Evolutionary conservation across 352 stramenopile genomes (phyloP), one percentile per base, ranked within the genome.

Genomic region (Pythium chondricola): DNA sequence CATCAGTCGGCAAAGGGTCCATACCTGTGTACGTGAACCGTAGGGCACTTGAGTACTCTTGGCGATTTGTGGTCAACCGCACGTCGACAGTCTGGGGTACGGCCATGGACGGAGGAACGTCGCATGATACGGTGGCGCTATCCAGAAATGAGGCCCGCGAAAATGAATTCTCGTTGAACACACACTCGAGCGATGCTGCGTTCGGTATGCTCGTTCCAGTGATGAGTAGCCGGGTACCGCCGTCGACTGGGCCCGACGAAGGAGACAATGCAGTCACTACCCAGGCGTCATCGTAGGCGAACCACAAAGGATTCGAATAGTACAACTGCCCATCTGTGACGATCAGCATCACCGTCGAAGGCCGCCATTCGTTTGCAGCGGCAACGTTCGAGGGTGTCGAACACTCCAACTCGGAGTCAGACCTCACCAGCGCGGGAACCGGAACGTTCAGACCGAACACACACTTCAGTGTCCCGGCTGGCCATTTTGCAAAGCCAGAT

Each of bases 241-340:
- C 71, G 52, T 26, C 56, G 8, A 64, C 38, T 3, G 75, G 61
- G 7, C 65, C 73, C 9, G 32, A 48, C 13, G 32, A 29, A 16
- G 69, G 73, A 5, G 26, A 56, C 20, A 69, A 43, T 9, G 57
- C 51, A 0, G 20, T 45, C 4, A 81, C 21, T 6, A 22, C 45
- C 71, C 73, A 89, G 0, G 20, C 48, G 10, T 38, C 36, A 25
- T 85, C 68, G 40, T 86, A 90, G 1, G 49, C 30, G 25, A 69
- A 90, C 14, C 47, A 38, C 20, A 86, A 26, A 8, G 69, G 71
- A 52, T 90, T 90, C 0, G 78, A 84, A 40, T 61, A 87, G 41
- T 78, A 78, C 1, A 56, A 63, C 25, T 65, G 38, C 2, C 58
- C 62, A 36, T 87, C 69, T 1, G 71, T 87, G 16, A 89, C 55